Conservation (phyloP, 768 basidiomycete genomes). For the Steccherinum ochraceum region DNA sequence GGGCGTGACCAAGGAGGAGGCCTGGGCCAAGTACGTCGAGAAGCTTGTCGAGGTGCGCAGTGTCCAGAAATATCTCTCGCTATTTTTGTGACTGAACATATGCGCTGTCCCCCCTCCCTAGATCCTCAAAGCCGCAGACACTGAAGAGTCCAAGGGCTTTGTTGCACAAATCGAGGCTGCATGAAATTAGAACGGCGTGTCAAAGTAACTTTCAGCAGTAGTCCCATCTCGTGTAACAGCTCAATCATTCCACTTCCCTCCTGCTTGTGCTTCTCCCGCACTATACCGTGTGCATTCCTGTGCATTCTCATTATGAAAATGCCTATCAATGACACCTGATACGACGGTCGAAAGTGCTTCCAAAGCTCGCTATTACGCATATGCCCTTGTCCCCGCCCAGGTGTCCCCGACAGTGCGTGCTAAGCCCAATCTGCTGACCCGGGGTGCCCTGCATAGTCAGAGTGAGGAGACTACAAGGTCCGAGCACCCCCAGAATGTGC, state of each 20-base stretch:
- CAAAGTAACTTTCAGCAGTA: background rate
- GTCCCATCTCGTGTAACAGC: background rate
- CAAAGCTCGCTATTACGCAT: background rate
- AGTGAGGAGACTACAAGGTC: background rate
- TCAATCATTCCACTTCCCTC: background rate
- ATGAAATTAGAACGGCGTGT: constrained; percentile 10
- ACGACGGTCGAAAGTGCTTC: background rate
- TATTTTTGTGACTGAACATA: background rate
- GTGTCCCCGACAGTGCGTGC: background rate
- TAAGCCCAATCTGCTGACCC: background rate
- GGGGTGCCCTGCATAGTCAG: no score
- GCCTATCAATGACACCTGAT: background rate
- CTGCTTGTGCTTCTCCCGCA: background rate
- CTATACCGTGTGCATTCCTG: background rate
- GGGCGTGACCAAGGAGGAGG: constrained; percentile 68
- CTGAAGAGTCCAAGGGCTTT: constrained; percentile 48
- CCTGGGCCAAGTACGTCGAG: constrained; percentile 67
- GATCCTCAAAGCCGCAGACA: constrained; percentile 49
- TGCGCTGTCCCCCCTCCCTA: constrained; percentile 24
- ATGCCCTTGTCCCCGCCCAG: background rate
- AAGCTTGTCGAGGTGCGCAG: constrained; percentile 58
- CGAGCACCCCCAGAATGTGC: background rate
- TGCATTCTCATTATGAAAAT: background rate
- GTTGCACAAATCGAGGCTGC: constrained; percentile 57
- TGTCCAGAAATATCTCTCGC: background rate